Conservation (phyloP, 140 eudicot genomes). For the Senecio squalidus region DNA sequence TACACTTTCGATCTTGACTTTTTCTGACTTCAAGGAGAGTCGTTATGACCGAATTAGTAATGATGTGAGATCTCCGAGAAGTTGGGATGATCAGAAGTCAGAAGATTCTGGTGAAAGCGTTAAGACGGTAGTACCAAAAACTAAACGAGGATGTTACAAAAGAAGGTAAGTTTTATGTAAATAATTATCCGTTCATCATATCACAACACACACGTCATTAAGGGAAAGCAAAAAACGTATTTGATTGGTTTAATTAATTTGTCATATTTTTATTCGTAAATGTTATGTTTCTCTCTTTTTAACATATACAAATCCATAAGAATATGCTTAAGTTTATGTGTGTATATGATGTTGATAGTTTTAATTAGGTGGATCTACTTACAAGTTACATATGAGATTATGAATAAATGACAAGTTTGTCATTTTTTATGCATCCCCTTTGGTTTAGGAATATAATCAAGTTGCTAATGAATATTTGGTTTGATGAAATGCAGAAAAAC, state of each 20-base stretch:
- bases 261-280: too few relatives aligned
- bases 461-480: conserved; percentile 2
- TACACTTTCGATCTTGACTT: conserved; percentile 27
- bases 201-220: too few relatives aligned
- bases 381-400: neutral
- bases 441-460: neutral
- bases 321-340: neutral
- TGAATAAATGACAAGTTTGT: neutral
- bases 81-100: conserved; percentile 22
- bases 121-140: conserved; percentile 21
- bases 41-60: conserved; percentile 8
- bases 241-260: too few relatives aligned
- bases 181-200: too few relatives aligned
- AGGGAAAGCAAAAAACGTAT: too few relatives aligned
- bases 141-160: conserved; percentile 52
- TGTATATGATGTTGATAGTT: neutral
- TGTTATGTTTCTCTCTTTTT: too few relatives aligned
- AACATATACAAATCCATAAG: neutral
- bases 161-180: conserved; percentile 30
- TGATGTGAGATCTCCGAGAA: neutral
- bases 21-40: conserved; percentile 7
- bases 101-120: conserved; percentile 33
- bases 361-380: neutral
- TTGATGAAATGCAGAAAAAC: conserved; percentile 36
- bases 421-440: neutral